These are phyloP conservation scores for Blepharisma undulans DNA, from an alignment of 169 alveolate species.

Conservation along the genomic window DNA sequence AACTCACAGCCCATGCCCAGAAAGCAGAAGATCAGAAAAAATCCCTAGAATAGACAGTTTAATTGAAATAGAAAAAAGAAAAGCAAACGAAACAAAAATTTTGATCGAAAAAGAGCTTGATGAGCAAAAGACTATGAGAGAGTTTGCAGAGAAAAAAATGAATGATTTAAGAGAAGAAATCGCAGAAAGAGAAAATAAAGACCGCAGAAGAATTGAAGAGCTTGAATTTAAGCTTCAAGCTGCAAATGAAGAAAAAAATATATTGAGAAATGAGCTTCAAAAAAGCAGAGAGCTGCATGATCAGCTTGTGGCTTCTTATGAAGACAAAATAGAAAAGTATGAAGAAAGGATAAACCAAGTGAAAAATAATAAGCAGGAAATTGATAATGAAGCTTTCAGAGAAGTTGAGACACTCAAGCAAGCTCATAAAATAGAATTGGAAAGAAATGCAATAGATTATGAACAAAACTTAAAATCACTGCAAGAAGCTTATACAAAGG, in stretches of 20 bases:
- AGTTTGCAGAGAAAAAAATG: neutral
- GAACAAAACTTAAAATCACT: neutral
- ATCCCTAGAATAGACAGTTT: neutral
- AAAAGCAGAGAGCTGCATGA: neutral
- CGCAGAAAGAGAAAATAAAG: neutral
- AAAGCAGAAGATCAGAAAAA: neutral
- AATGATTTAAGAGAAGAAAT: neutral
- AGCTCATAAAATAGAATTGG: neutral
- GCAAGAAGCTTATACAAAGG: neutral
- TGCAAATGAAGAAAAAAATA: neutral
- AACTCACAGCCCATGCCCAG: neutral
- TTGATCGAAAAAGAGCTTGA: neutral
- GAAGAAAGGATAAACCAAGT: neutral
- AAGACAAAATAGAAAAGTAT: neutral
- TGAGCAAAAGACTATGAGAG: neutral
- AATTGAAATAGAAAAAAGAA: conserved; percentile 7
- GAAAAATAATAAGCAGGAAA: neutral
- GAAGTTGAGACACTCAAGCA: neutral
- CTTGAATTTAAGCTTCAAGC: neutral
- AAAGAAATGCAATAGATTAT: neutral
- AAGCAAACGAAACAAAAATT: neutral
- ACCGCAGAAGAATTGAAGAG: neutral
- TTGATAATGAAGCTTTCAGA: neutral
- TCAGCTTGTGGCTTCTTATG: neutral
- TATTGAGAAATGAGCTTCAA: neutral